Evolutionary conservation across 257 asterid genomes (phyloP).

Genomic region (Galeopsis tetrahit): DNA sequence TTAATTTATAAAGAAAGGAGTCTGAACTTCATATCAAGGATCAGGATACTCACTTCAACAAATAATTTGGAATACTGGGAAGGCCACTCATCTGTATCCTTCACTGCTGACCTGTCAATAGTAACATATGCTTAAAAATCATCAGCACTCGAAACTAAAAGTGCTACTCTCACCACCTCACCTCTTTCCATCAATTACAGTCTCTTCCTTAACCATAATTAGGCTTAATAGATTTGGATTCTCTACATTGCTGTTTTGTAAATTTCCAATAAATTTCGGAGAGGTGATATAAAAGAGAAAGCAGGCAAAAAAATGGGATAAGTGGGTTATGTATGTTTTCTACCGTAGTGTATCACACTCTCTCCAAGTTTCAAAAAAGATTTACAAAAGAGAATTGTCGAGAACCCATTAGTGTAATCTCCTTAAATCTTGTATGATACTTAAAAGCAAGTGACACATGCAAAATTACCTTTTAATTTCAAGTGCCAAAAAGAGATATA

Average conservation of each 20-base stretch:
- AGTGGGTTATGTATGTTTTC: not conserved
- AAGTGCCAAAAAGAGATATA: slow-evolving; percentile 15
- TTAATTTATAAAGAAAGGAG: slow-evolving; percentile 14
- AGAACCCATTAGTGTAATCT: slow-evolving; percentile 4
- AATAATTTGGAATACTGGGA: slow-evolving; percentile 93
- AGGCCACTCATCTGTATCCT: slow-evolving; percentile 98
- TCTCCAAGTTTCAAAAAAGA: not conserved
- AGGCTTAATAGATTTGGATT: not conserved
- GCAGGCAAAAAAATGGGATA: not conserved
- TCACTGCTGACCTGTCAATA: slow-evolving; percentile 76
- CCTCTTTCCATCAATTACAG: slow-evolving; percentile 21
- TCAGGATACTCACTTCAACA: slow-evolving; percentile 66
- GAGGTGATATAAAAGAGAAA: not conserved
- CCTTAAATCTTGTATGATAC: slow-evolving; percentile 10
- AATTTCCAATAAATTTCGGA: not conserved
- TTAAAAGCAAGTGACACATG: slow-evolving; percentile 23
- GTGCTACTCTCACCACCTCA: slow-evolving; percentile 6
- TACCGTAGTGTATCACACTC: not conserved
- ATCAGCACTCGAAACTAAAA: slow-evolving; percentile 12
- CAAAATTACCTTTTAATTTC: slow-evolving; percentile 11
- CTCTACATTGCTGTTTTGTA: not conserved
- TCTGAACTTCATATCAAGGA: slow-evolving; percentile 28
- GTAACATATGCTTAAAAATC: slow-evolving; percentile 23
- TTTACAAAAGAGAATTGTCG: not conserved
- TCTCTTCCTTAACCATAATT: not conserved